Base-by-base conservation (phyloP, 2,329 filamentous ascomycete species). In the Teratosphaeria viscida region DNA sequence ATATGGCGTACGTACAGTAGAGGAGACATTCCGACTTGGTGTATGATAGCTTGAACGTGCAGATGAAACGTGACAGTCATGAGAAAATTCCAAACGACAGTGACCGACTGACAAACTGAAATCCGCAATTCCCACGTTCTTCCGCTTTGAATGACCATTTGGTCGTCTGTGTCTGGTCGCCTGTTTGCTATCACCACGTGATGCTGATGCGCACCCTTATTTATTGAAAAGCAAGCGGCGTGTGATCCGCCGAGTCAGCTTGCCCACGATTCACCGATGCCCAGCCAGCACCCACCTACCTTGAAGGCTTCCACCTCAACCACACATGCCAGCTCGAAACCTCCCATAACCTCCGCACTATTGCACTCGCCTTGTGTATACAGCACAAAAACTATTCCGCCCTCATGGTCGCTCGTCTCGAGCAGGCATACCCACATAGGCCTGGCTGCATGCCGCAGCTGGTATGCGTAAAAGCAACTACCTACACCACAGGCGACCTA, bases 1-100 rank as follows among this genome's bases (percentile, higher is more conserved):
- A 80, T 70, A 76, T 75, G 52, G 77, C 79, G 7, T 81, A 73
- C 55, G 75, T 74, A 5, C 75, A 77, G 68, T 76, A 73, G 52
- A 54, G 37, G 27, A 11, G 43, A 49, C n/a, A 43, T 14, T 2
- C 37, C 5, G 11, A n/a, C 37, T 2, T 23, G 19, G 19, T 32
- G 52, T 26, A 32, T 23, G 14, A 53, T 53, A 53, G 52, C 37
- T 43, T 43, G 3, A 43, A 43, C 11, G 37, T 43, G 37, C 37
- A 43, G 37, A 16, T 16, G 5, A 43, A 12, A 43, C 37, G 37
- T 14, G 16, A 14, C 37, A 43, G 37, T 16, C 4, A 14, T 14
- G 37, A 43, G 5, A 32, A 32, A 23, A 49, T 23, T 23, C n/a
- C 43, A 23, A 49, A n/a, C 43, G 43, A 49, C 43, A 49, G 43